Evolutionary conservation across 169 alveolate species (phyloP).

Genomic region (Cryptosporidium viatorum): DNA sequence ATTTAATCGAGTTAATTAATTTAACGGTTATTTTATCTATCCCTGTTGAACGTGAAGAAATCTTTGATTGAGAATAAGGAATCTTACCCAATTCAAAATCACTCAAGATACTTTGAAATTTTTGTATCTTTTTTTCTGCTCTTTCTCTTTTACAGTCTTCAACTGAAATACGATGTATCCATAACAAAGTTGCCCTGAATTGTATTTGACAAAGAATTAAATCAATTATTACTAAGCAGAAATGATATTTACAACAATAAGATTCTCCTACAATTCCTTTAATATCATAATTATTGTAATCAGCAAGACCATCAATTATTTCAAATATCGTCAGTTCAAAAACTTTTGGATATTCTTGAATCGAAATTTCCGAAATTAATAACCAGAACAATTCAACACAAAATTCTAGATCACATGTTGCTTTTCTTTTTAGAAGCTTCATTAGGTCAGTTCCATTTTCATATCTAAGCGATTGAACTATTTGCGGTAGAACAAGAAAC

Average conservation of each 20-base stretch:
- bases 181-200: constrained; percentile 50
- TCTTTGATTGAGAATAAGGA: not conserved
- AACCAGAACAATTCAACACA: constrained; percentile 76
- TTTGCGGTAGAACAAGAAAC: constrained; percentile 69
- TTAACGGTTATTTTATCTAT: constrained; percentile 27
- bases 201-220: constrained; percentile 62
- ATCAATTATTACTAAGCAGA: constrained; percentile 61
- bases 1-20: constrained; percentile 13
- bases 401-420: constrained; percentile 27
- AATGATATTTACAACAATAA: constrained; percentile 50
- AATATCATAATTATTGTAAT: constrained; percentile 16
- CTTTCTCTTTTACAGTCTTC: constrained; percentile 61
- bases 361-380: constrained; percentile 66
- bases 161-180: constrained; percentile 46
- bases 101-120: constrained; percentile 24
- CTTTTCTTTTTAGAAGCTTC: constrained; percentile 45
- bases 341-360: constrained; percentile 1
- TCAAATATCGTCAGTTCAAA: constrained; percentile 18
- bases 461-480: constrained; percentile 80
- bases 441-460: constrained; percentile 60
- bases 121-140: constrained; percentile 44
- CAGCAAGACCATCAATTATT: constrained; percentile 29
- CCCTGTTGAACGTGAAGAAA: constrained; percentile 8
- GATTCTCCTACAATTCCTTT: not conserved
- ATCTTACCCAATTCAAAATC: constrained; percentile 51